Base-by-base conservation (phyloP, 257 asterid species). In the Paraleonurus japonicus region DNA sequence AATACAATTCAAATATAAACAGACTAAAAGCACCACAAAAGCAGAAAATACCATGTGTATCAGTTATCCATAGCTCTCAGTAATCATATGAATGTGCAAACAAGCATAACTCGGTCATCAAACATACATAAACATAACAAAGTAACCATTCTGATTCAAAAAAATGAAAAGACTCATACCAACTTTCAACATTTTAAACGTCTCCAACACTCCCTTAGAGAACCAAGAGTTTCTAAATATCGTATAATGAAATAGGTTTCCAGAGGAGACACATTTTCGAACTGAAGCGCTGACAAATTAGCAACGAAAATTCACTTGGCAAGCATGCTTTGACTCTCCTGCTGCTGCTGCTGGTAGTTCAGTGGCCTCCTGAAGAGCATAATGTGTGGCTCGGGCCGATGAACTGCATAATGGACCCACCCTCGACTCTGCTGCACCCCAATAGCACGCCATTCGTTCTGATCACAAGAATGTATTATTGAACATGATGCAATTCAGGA, bases 361-460 rank as follows among this genome's bases (percentile, higher is more conserved):
- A 93, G 75, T 7, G 95, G 82, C 98, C 98, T 87, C 88, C 98
- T 86, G 75, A 93, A 93, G 75, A 93, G 96, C 98, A 93, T 90
- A 77, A 93, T 92, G 85, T 92, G 98, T 39, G 98, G 97, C 87
- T 92, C 98, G 1, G 98, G 97, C 4, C 97, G 95, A 74, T 92
- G 98, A 69, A 92, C 78, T 1, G 98, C 96, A 26, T 92, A 92
- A 79, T 92, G 98, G 26, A 90, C 97, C 98, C 98, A 93, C 41
- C 98, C 97, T 41, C 97, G 88, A 75, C 98, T 93, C 80, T 93
- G 98, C 83, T 93, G 97, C 72, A 93, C 98, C 33, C 98, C 98
- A 61, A 90, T 81, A 0, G 95, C 96, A 65, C 97, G 87, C 98
- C 98, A 93, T 72, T 93, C 97, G 62, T 78, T 93, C 98, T 92